Evolutionary conservation across 805 yeast genomes (phyloP), one percentile per base, ranked within the genome.

Genomic region (Metschnikowia dekortorum): DNA sequence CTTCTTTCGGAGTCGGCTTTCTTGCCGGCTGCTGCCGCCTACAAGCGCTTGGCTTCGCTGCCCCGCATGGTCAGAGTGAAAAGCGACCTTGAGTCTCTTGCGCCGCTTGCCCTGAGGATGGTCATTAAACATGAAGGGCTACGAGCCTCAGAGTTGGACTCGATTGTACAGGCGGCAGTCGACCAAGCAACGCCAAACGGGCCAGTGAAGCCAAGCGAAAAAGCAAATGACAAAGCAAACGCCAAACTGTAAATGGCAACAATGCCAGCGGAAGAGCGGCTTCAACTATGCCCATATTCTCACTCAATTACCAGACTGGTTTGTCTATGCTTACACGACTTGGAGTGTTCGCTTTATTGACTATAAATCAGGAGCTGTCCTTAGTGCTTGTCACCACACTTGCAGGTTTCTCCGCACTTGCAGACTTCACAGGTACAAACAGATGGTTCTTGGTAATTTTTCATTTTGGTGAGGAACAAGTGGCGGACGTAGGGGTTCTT

Each of bases 1-100:
- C 59, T 75, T 9, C 64, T 79, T 16, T 32, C 52, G 7, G 32
- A 33, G 5, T 43, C 53, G 35, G 45, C 42, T n/a, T 26, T 52
- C n/a, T 14, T 52, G 9, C 59, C 56, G 0, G 63, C 61, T 44
- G 43, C 69, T 28, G 44, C 37, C 28, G 13, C 32, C 9, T 53
- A 51, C 29, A 57, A 54, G 46, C 33, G 59, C 30, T 49, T 56
- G 29, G 52, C 53, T 7, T 50, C 53, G 13, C 22, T 44, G 34
- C 58, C 64, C 44, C 64, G 61, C 22, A 64, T 62, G 14, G 53
- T 51, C 34, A 54, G 49, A 35, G 68, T 56, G 42, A 52, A 61
- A 34, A 47, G 48, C 6, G 65, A 66, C 2, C 64, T 57, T 50
- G 59, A 52, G 4, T 64, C 60, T 41, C 60, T 73, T 14, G 52